A percentile compares a stretch with the other conserved stretches of the same genome.
These are phyloP conservation scores for Fusarium devonianum DNA, from an alignment of 2,329 filamentous ascomycete species.

Conservation along the genomic window DNA sequence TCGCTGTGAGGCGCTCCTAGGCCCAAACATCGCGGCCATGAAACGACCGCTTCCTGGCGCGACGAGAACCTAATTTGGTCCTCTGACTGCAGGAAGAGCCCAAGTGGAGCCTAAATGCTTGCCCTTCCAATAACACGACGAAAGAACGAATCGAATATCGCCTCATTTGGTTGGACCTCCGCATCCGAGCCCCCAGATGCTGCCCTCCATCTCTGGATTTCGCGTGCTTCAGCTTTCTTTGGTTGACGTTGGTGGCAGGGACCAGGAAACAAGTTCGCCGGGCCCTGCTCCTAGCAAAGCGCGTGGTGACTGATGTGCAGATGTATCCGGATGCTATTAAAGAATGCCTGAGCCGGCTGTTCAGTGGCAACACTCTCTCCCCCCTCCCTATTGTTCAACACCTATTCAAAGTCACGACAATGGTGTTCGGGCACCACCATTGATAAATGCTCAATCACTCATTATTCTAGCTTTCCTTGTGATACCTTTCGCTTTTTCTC, in stretches of 20 bases:
- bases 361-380: conserved; percentile 22
- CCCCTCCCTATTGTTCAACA: conserved; percentile 31
- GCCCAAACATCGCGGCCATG: conserved; percentile 38
- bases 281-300: conserved; percentile 16
- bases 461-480: too few relatives aligned
- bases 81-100: conserved; percentile 10
- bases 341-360: conserved; percentile 33
- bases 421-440: conserved; percentile 38
- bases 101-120: conserved; percentile 22
- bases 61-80: conserved; percentile 15
- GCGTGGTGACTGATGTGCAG: conserved; percentile 17
- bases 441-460: conserved; percentile 33
- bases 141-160: conserved; percentile 22
- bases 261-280: conserved; percentile 10
- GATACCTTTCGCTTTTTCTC: conserved; percentile 27
- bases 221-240: conserved; percentile 18
- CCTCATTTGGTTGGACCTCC: conserved; percentile 22
- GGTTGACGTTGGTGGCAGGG: conserved; percentile 19
- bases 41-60: conserved; percentile 30
- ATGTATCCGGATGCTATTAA: conserved; percentile 35
- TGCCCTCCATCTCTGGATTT: conserved; percentile 6
- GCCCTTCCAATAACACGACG: conserved; percentile 5
- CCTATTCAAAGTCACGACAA: conserved; percentile 39
- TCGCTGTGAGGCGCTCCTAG: conserved; percentile 19
- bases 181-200: conserved; percentile 12